Conservation (phyloP, 2,329 filamentous ascomycete genomes). For the Cytospora schulzeri region DNA sequence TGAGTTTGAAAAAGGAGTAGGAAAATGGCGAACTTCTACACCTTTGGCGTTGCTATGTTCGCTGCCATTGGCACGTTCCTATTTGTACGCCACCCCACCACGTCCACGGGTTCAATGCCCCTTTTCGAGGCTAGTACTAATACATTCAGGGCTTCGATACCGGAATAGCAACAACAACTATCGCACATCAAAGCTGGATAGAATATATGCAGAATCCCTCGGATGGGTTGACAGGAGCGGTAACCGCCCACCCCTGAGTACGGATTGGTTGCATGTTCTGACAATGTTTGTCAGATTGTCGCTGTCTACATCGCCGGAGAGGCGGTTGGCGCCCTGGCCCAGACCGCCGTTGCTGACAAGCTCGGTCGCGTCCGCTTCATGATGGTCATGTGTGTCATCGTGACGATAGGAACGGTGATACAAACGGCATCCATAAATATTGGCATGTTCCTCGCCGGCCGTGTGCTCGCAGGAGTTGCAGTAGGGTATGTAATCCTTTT, state of each 20-base stretch:
- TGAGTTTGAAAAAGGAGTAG: background rate
- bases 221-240: constrained; percentile 55
- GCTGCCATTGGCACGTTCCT: constrained; percentile 62
- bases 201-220: constrained; percentile 60
- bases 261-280: background rate
- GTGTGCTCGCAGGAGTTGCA: constrained; percentile 49
- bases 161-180: constrained; percentile 62
- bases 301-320: constrained; percentile 63
- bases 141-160: constrained; percentile 56
- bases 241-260: constrained; percentile 27
- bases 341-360: constrained; percentile 56
- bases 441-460: constrained; percentile 55
- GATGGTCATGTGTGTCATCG: constrained; percentile 54
- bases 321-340: constrained; percentile 54
- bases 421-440: constrained; percentile 58
- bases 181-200: constrained; percentile 61
- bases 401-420: constrained; percentile 55
- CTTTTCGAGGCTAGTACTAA: too few species aligned
- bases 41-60: constrained; percentile 55
- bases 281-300: constrained; percentile 45
- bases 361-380: constrained; percentile 57
- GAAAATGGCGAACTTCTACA: constrained; percentile 38
- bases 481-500: constrained; percentile 41
- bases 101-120: too few species aligned
- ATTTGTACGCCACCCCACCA: constrained; percentile 47